Base-by-base conservation (phyloP, 2,329 filamentous ascomycete species). In the Pseudogymnoascus sp. region DNA sequence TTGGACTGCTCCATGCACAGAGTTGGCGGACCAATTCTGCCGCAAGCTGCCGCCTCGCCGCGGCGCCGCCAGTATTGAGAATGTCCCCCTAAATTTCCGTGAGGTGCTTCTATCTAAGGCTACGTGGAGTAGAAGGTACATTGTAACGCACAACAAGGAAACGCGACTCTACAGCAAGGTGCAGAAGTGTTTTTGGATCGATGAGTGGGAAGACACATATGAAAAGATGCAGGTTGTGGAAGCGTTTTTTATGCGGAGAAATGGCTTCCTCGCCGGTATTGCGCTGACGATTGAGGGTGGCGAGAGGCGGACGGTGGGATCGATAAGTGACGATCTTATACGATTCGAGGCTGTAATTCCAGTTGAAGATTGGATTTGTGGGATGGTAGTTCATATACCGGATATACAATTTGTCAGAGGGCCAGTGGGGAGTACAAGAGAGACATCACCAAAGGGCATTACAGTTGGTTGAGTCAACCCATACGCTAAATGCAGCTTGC, bases 1-100 rank as follows among this genome's bases (percentile, higher is more conserved):
- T 10, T 75, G 72, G 72, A 9, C 19, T 13, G n/a, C 13, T 7
- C 21, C 42, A n/a, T 46, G 42, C 4, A 9, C 11, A 26, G 13
- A 46, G 11, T 26, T 46, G 42, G 6, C 42, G 4, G 42, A 46
- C 21, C 11, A 15, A 15, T 46, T n/a, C 21, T 11, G 42, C 11
- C 26, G 21, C 19, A 23, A 46, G 19, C 7, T 46, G 7, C 23
- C 23, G n/a, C 44, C 13, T 29, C 44, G n/a, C 2, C 21, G 10
- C 7, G 7, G 7, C 23, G 7, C 7, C 7, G 7, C 7, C 4
- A 10, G 9, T 7, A 5, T 23, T 29, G 23, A 29, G 13, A 9
- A 2, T 46, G 6, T 2, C 7, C 4, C 42, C 21, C 13, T n/a
- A 6, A 23, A n/a, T 15, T 26, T 26, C 44, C 21, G 44, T 10